Evolutionary conservation across 2,329 filamentous ascomycete species (phyloP), one percentile per base, ranked within the genome.

Genomic region (Aspergillus cejpii): DNA sequence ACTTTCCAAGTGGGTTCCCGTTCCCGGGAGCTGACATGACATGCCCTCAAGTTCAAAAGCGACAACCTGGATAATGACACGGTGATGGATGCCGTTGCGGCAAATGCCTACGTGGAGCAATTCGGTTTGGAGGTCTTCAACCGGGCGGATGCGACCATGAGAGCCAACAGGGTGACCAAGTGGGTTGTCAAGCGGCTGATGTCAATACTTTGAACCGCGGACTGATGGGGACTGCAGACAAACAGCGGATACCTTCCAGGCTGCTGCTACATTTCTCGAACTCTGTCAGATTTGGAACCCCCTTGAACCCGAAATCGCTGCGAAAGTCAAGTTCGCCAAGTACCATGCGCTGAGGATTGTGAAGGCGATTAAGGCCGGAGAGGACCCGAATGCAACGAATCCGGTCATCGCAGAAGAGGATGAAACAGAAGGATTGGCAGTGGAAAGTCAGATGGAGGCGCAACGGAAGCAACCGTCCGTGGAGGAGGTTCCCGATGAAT

Each of bases 321-420:
- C 88, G 43, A 97, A 95, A 74, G 88, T 91, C 68, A 96, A 94
- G 65, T 98, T 87, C 63, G 89, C 91, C 33, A 98, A 97, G 67
- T 98, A 87, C 77, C 94, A 97, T 65, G 90, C 91, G 2, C 73
- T 91, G 27, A 81, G 92, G 46, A 98, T 98, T 60, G 76, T 86
- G 12, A 95, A 87, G 68, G 92, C 92, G 8, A 78, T 96, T 59
- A 92, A 90, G 60, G 86, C 90, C 31, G 89, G 89, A 43, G 84
- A 87, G 53, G 90, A 98, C 61, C 92, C 92, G 2, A 98, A 98
- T 66, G 81, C 84, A 44, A 85, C 87, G 6, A 97, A 97, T 60
- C 91, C 91, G 0, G 80, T 79, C 45, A 75, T 71, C 3, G 74
- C 82, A 42, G 74, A 79, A 44, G 65, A 71, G 15, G 73, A 76